Evolutionary conservation across 176 grass and related monocot genomes (phyloP).

Genomic region (Cenchrus purpureus): DNA sequence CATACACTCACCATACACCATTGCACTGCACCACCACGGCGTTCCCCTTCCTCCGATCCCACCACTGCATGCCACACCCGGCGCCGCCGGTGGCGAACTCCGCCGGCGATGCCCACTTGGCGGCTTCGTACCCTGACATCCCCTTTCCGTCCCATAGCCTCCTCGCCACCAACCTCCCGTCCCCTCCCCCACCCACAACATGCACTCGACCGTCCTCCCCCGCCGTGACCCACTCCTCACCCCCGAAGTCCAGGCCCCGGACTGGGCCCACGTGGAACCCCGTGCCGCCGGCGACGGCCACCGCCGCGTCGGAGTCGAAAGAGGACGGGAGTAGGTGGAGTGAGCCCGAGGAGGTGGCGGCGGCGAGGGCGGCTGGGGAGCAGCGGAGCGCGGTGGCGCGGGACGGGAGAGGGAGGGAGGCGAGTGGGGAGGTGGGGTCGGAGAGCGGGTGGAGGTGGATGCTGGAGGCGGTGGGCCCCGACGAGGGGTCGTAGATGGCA

Average conservation of each 20-base stretch:
- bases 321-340: conserved; percentile 58
- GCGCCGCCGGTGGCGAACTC: conserved; percentile 76
- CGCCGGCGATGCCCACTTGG: conserved; percentile 56
- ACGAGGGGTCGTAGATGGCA: conserved; percentile 54
- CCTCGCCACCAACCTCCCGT: conserved; percentile 48
- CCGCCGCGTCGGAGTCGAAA: conserved; percentile 45
- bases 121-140: conserved; percentile 58
- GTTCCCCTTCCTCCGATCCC: conserved; percentile 71
- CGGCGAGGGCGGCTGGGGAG: conserved; percentile 52
- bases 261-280: conserved; percentile 66
- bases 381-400: conserved; percentile 65
- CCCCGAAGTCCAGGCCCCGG: conserved; percentile 57
- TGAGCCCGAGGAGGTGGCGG: conserved; percentile 49
- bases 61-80: conserved; percentile 71
- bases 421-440: conserved; percentile 36
- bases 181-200: conserved; percentile 46
- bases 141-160: conserved; percentile 71
- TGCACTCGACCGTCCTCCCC: conserved; percentile 73
- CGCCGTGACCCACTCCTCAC: conserved; percentile 61
- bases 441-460: conserved; percentile 50
- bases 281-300: conserved; percentile 44
- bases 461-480: conserved; percentile 14
- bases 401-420: conserved; percentile 53
- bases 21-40: conserved; percentile 57
- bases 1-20: conserved; percentile 59